These are phyloP conservation scores for Globisporangium perplexum DNA, from an alignment of 352 stramenopile species.

Conservation along the genomic window DNA sequence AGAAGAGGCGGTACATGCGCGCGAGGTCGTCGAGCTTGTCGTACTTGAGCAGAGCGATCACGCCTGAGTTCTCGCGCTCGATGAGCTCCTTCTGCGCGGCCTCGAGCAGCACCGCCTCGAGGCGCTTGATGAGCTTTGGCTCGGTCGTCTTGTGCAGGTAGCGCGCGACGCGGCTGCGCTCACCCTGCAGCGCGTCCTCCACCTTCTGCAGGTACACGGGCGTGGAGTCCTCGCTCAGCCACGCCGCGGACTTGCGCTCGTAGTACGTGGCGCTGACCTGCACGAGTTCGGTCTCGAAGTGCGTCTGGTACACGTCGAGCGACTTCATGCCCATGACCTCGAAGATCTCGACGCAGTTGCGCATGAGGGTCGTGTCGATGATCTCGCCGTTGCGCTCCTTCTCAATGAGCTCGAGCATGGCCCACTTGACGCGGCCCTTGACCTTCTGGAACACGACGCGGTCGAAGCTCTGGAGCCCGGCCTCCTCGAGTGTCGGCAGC, in stretches of 20 bases:
- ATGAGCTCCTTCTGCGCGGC: constrained; percentile 94
- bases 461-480: constrained; percentile 81
- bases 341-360: constrained; percentile 97
- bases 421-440: constrained; percentile 74
- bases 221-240: constrained; percentile 96
- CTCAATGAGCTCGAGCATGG: constrained; percentile 96
- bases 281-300: constrained; percentile 95
- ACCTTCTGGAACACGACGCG: constrained; percentile 82
- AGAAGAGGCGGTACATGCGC: constrained; percentile 98
- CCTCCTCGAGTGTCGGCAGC: constrained; percentile 93
- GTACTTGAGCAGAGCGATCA: constrained; percentile 94
- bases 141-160: constrained; percentile 97
- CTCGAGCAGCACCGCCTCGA: constrained; percentile 94
- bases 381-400: constrained; percentile 97
- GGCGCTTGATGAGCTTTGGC: constrained; percentile 91
- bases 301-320: constrained; percentile 95
- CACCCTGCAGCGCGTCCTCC: constrained; percentile 73
- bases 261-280: constrained; percentile 94
- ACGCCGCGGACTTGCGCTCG: constrained; percentile 94
- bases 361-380: constrained; percentile 96
- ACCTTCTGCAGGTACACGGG: constrained; percentile 98
- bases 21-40: constrained; percentile 96
- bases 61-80: constrained; percentile 97
- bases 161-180: constrained; percentile 86
- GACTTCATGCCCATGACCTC: constrained; percentile 97